phyloP scores from a whole-genome alignment of 2,329 filamentous ascomycete genomes.

The Aureobasidium musti region DNA sequence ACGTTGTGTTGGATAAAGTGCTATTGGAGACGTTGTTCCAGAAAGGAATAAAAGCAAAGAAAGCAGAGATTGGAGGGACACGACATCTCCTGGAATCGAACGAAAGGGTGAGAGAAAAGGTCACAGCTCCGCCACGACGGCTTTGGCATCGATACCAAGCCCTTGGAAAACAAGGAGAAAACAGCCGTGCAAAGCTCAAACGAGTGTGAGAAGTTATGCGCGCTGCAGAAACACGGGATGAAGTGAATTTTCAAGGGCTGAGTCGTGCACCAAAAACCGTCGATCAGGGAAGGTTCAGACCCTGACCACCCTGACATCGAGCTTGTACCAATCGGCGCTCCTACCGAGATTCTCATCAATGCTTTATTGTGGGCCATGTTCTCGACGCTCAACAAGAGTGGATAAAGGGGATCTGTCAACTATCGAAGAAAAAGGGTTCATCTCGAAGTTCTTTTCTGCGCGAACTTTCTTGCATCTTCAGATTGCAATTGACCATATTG shows the following conservation, averaged over 20 bases:
- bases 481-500: conserved; percentile 13
- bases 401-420: conserved; percentile 22
- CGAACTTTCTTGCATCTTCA: conserved; percentile 24
- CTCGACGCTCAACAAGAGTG: conserved; percentile 25
- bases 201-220: conserved; percentile 3
- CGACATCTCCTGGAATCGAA: not conserved
- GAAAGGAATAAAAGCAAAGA: not conserved
- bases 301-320: conserved; percentile 1
- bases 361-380: conserved; percentile 20
- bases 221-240: conserved; percentile 12
- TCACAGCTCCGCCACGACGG: not conserved
- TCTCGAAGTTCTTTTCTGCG: conserved; percentile 19
- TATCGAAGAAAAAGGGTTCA: conserved; percentile 16
- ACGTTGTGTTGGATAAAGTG: not conserved
- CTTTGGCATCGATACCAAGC: not conserved
- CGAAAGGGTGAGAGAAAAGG: not conserved
- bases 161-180: not conserved
- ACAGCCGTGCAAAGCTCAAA: conserved; percentile 4
- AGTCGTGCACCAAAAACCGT: not conserved
- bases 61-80: not conserved
- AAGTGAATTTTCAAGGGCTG: conserved; percentile 5
- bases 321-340: not conserved
- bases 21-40: conserved; percentile 3
- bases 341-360: not conserved
- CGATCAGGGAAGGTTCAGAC: not conserved